Evolutionary conservation across 78 protist genomes (phyloP).

Genomic region (Speleostelium caveatum): DNA sequence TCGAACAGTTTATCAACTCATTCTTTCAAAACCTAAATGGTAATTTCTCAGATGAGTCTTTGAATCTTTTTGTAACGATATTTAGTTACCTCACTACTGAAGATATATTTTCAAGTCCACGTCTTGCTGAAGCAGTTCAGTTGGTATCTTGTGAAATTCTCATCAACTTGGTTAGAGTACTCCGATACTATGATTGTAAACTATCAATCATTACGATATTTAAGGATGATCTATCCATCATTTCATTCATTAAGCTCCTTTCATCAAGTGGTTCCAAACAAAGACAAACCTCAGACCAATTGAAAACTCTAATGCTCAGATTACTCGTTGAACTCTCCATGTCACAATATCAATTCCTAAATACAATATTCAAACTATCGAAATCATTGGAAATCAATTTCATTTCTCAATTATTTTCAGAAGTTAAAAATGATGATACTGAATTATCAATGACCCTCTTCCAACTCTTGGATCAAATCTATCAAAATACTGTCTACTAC

Average conservation of each 20-base stretch:
- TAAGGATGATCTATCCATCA: neutral
- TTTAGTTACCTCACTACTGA: no score
- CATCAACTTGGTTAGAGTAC: no score
- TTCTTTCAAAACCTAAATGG: no score
- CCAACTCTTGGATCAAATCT: neutral
- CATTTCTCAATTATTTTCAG: neutral
- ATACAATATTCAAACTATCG: neutral
- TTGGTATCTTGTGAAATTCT: no score
- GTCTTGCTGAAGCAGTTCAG: no score
- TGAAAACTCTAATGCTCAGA: neutral
- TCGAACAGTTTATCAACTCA: no score
- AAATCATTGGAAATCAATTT: neutral
- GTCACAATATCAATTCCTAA: constrained; percentile 24
- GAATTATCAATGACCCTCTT: constrained; percentile 8
- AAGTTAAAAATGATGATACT: neutral
- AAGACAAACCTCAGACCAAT: neutral
- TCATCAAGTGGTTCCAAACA: neutral
- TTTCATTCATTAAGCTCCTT: neutral
- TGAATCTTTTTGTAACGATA: no score
- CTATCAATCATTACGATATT: neutral
- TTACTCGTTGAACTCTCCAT: constrained; percentile 23
- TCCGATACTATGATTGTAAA: neutral
- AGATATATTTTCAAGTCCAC: no score
- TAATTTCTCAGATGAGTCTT: no score
- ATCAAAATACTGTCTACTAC: constrained; percentile 36